Conservation (phyloP, 176 grass and related monocot species). For the Miscanthus lutarioriparius region DNA sequence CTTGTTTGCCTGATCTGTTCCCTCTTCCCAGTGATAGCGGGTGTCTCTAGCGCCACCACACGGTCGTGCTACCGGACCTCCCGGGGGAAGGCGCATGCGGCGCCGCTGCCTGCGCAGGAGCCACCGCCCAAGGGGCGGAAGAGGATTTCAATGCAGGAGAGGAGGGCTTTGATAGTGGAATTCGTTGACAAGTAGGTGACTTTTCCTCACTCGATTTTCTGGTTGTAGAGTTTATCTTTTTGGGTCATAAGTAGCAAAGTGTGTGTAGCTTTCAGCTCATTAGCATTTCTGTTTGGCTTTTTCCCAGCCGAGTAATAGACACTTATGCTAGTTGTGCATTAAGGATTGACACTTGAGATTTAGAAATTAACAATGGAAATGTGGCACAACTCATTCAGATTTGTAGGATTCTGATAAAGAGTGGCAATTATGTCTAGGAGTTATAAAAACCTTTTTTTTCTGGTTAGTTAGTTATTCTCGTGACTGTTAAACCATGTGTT, state of each 20-base stretch:
- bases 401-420: not conserved
- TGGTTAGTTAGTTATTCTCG: not conserved
- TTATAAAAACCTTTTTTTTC: not conserved
- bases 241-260: not conserved
- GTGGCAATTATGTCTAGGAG: not conserved
- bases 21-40: conserved; percentile 38
- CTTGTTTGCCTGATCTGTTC: not conserved
- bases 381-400: not conserved
- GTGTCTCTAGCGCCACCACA: conserved; percentile 34
- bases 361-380: not conserved
- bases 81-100: conserved; percentile 54
- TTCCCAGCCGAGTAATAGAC: not conserved
- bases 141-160: conserved; percentile 44
- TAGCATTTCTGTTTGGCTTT: conserved; percentile 20
- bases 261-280: not conserved
- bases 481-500: conserved; percentile 17
- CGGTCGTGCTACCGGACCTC: conserved; percentile 37
- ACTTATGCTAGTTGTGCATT: conserved; percentile 13
- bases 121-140: conserved; percentile 32
- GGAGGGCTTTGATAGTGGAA: conserved; percentile 42
- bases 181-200: conserved; percentile 60
- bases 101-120: conserved; percentile 53
- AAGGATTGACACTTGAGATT: conserved; percentile 6
- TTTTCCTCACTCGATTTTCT: not conserved
- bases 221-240: not conserved